A percentile compares a stretch with the other conserved stretches of the same genome.
Conservation (phyloP, 1,139 yeast genomes). For the Kodamaea fungicola region DNA sequence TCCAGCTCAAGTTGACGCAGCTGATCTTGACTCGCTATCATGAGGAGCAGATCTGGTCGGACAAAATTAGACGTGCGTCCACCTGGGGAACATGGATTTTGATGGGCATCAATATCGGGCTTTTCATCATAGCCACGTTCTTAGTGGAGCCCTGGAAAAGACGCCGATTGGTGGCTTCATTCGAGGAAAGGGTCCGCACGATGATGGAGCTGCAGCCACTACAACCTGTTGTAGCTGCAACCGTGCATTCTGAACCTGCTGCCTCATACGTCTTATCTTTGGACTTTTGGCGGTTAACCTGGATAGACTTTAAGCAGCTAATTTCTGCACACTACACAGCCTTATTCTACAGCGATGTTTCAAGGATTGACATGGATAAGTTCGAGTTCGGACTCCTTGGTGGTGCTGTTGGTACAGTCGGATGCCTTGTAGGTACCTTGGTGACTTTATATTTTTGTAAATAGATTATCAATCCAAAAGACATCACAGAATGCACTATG, state of each 20-base stretch:
- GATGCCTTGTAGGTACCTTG: conserved; percentile 23
- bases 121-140: conserved; percentile 79
- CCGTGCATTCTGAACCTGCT: too few species aligned
- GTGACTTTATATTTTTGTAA: conserved; percentile 14
- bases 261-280: neutral
- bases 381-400: conserved; percentile 22
- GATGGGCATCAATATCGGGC: conserved; percentile 79
- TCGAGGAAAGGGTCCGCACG: conserved; percentile 65
- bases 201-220: neutral
- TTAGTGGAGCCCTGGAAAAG: conserved; percentile 95
- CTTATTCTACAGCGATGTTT: conserved; percentile 17
- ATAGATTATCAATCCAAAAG: neutral
- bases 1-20: conserved; percentile 66
- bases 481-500: too few species aligned
- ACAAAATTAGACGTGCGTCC: conserved; percentile 86
- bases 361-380: conserved; percentile 20
- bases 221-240: too few species aligned
- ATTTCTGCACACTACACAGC: conserved; percentile 15
- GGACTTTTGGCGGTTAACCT: conserved; percentile 8
- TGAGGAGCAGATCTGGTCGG: conserved; percentile 98
- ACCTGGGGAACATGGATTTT: conserved; percentile 96
- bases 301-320: conserved; percentile 16
- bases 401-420: conserved; percentile 15
- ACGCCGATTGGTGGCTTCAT: conserved; percentile 69
- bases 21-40: conserved; percentile 86